A percentile compares a stretch with the other conserved stretches of the same genome.
Conservation (phyloP, 2,329 filamentous ascomycete species). For the Nemania sp. region DNA sequence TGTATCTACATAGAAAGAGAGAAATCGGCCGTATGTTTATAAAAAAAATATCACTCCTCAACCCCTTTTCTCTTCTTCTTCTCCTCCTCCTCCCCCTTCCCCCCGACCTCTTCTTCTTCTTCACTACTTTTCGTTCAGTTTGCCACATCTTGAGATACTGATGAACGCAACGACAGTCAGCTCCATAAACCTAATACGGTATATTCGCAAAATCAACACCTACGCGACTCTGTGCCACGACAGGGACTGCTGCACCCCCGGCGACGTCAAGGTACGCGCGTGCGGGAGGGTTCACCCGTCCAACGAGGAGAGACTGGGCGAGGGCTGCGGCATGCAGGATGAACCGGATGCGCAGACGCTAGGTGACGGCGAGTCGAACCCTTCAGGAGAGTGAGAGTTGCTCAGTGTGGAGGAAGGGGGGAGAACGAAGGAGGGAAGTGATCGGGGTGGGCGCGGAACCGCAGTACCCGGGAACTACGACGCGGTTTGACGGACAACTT, state of each 20-base stretch:
- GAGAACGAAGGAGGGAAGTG: too few relatives aligned
- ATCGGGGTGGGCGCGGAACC: too few relatives aligned
- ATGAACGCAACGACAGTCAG: not conserved
- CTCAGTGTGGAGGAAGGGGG: too few relatives aligned
- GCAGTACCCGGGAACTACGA: too few relatives aligned
- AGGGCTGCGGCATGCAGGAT: not conserved
- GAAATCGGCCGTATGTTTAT: conserved; percentile 2
- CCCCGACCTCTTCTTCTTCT: not conserved
- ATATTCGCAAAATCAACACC: not conserved
- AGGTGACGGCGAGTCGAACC: too few relatives aligned
- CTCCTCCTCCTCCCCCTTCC: not conserved
- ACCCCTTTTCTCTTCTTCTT: not conserved
- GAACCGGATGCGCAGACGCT: too few relatives aligned
- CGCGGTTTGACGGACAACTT: too few relatives aligned
- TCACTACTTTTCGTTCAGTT: not conserved
- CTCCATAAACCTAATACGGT: not conserved
- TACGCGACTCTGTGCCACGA: not conserved
- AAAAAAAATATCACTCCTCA: not conserved
- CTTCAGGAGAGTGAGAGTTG: too few relatives aligned
- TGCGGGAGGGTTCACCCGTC: not conserved
- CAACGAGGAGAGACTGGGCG: not conserved
- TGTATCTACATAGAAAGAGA: not conserved
- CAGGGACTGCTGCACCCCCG: not conserved
- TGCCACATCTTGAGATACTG: not conserved
- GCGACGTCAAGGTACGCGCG: not conserved